Percentiles rank a stretch among this genome's conserved stretches.
These are phyloP conservation scores for Athelia sp. DNA, from an alignment of 1,284 basidiomycete species.

Conservation along the genomic window DNA sequence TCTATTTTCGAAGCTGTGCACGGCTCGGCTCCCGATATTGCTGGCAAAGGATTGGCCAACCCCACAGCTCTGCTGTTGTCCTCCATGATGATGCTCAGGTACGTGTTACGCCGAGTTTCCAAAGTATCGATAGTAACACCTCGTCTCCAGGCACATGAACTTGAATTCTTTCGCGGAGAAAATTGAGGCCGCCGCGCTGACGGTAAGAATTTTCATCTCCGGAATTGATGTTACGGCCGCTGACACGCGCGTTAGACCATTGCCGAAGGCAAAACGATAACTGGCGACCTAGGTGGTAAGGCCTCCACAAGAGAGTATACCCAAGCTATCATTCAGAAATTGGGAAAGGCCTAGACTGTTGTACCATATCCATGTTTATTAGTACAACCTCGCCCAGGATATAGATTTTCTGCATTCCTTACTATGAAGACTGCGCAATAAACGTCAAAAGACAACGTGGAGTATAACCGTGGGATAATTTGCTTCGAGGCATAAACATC, in stretches of 20 bases:
- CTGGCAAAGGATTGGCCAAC: conserved; percentile 95
- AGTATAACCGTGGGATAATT: too few species aligned
- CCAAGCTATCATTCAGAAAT: conserved; percentile 76
- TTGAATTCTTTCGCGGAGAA: conserved; percentile 80
- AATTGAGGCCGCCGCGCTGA: conserved; percentile 90
- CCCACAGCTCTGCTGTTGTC: conserved; percentile 94
- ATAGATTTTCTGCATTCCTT: not conserved
- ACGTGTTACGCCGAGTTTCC: conserved; percentile 20
- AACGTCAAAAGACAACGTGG: not conserved
- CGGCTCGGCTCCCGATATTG: conserved; percentile 90
- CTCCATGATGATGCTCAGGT: conserved; percentile 96
- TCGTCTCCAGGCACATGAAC: conserved; percentile 81
- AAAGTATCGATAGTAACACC: conserved; percentile 14
- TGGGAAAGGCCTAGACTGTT: conserved; percentile 38
- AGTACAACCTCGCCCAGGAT: too few species aligned
- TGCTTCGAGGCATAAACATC: not conserved
- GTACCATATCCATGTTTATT: not conserved
- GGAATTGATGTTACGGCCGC: not conserved
- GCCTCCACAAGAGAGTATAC: conserved; percentile 88
- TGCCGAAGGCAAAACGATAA: conserved; percentile 90
- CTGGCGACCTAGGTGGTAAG: conserved; percentile 90
- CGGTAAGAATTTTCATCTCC: conserved; percentile 45
- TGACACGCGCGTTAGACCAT: conserved; percentile 64
- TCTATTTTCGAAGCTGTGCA: conserved; percentile 99
- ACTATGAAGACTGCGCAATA: not conserved